Percentiles rank a stretch among this genome's conserved stretches.
Conservation (phyloP, 2,329 filamentous ascomycete species). For the Anisogramma anomala region DNA sequence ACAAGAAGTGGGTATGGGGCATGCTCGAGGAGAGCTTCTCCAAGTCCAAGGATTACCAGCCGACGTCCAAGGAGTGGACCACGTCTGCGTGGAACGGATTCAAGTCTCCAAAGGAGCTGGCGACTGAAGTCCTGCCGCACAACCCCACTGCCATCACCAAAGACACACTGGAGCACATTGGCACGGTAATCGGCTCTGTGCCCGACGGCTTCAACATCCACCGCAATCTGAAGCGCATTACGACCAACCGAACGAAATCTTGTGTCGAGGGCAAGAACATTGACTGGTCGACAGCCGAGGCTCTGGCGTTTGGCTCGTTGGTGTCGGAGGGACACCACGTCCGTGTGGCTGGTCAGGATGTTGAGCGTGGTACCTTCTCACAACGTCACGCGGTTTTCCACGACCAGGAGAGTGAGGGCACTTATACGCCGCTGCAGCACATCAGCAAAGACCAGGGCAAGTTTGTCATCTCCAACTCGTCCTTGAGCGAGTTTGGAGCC, state of each 20-base stretch:
- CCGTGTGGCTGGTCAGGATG: constrained; percentile 94
- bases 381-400: constrained; percentile 96
- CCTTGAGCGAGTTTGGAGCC: constrained; percentile 56
- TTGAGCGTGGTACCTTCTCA: constrained; percentile 98
- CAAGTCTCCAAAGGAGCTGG: constrained; percentile 96
- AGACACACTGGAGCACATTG: constrained; percentile 69
- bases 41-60: constrained; percentile 94
- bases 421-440: constrained; percentile 85
- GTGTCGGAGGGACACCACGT: constrained; percentile 93
- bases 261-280: constrained; percentile 87
- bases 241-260: constrained; percentile 79
- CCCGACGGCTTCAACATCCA: constrained; percentile 84
- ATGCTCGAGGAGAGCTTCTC: constrained; percentile 98
- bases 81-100: constrained; percentile 99
- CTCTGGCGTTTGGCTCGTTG: constrained; percentile 83
- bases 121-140: constrained; percentile 87
- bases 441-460: constrained; percentile 84
- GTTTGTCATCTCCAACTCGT: constrained; percentile 96
- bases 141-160: constrained; percentile 69
- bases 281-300: constrained; percentile 95
- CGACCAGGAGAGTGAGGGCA: constrained; percentile 88
- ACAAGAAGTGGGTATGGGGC: constrained; percentile 99
- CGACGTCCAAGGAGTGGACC: constrained; percentile 94
- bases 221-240: constrained; percentile 94
- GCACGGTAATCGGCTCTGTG: constrained; percentile 61